phyloP scores from a whole-genome alignment of 345 rosid genomes.

The Salix arbutifolia region DNA sequence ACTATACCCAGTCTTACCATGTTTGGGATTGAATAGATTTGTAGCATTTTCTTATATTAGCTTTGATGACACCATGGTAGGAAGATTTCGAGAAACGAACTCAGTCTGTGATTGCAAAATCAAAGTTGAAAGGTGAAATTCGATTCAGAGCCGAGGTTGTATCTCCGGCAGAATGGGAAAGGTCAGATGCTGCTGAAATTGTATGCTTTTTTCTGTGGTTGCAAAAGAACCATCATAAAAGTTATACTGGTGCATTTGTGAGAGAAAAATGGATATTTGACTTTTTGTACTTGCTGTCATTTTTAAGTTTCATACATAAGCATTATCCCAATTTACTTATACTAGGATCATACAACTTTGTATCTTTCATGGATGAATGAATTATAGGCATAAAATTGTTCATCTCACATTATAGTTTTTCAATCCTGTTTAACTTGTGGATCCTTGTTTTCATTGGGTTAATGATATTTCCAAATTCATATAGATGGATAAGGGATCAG shows the following conservation, averaged over 20 bases:
- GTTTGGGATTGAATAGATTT: background rate
- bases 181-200: slow-evolving; percentile 41
- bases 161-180: slow-evolving; percentile 88
- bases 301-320: background rate
- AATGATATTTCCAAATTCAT: background rate
- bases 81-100: slow-evolving; percentile 85
- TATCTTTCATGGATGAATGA: background rate
- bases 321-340: background rate
- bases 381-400: background rate
- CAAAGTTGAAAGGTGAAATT: slow-evolving; percentile 86
- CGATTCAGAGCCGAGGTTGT: slow-evolving; percentile 68
- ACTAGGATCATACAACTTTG: background rate
- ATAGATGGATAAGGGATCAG: slow-evolving; percentile 90
- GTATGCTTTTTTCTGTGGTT: background rate
- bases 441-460: slow-evolving; percentile 6
- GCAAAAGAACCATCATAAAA: background rate
- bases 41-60: slow-evolving; percentile 3
- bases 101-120: slow-evolving; percentile 70
- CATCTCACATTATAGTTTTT: background rate
- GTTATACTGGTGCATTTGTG: background rate
- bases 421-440: slow-evolving; percentile 2
- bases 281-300: background rate
- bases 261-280: background rate
- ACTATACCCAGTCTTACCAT: background rate
- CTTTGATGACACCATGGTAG: slow-evolving; percentile 35